phyloP scores from a whole-genome alignment of 306 rosid species.

The Gynostemma pentaphyllum region DNA sequence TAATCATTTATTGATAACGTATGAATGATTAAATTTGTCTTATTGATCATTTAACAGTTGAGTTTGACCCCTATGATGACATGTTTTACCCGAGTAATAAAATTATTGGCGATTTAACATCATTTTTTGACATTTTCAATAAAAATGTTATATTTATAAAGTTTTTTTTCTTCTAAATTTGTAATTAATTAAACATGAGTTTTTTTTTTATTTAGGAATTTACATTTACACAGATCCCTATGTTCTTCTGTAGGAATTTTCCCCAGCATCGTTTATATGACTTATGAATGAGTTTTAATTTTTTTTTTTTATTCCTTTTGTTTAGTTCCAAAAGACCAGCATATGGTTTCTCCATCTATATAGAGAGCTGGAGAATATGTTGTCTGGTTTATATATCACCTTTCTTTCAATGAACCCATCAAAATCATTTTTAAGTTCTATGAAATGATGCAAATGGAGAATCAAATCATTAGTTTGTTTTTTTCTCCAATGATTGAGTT shows the following conservation, averaged over 20 bases:
- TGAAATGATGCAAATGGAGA: not conserved
- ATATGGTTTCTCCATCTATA: not conserved
- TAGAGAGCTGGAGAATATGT: conserved; percentile 1
- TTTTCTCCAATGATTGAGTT: conserved; percentile 12
- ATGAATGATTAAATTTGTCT: no score
- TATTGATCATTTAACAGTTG: no score
- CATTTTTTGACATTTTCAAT: no score
- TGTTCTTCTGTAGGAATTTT: not conserved
- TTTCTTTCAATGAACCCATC: not conserved
- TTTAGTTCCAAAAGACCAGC: conserved; percentile 23
- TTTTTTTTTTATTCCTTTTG: conserved; percentile 27
- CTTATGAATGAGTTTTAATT: no score
- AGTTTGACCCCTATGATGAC: no score
- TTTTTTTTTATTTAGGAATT: no score
- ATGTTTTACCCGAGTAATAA: no score
- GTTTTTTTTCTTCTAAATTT: not conserved
- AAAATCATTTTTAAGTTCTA: not conserved
- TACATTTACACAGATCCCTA: conserved; percentile 7
- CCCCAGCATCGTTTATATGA: no score
- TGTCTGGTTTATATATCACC: not conserved
- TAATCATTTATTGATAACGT: no score
- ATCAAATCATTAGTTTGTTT: not conserved
- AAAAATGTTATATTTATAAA: not conserved
- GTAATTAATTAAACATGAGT: not conserved
- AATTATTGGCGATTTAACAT: no score